These are phyloP conservation scores for Dendrocalamus latiflorus DNA, from an alignment of 202 grass and related monocot genomes.

Conservation along the genomic window DNA sequence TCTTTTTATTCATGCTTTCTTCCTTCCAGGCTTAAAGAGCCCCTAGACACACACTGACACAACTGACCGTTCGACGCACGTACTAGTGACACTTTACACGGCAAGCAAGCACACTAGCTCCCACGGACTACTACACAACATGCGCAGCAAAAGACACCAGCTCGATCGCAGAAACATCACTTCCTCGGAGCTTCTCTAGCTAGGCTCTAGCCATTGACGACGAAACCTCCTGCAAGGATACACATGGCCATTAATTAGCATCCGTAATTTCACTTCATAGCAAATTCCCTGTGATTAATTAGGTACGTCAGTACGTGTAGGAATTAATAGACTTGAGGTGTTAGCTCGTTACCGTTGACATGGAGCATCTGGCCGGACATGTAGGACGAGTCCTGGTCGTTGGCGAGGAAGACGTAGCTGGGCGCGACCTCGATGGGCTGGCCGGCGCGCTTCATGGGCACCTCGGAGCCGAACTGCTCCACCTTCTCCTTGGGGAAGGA, in stretches of 20 bases:
- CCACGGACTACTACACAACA: neutral
- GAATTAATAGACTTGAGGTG: too few species aligned
- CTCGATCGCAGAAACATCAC: too few species aligned
- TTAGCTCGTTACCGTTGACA: slow-evolving; percentile 54
- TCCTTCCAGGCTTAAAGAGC: too few species aligned
- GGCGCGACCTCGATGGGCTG: slow-evolving; percentile 76
- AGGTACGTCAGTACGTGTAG: too few species aligned
- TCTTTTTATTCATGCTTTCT: too few species aligned
- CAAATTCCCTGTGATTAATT: neutral
- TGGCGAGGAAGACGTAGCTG: slow-evolving; percentile 74
- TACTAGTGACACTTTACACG: too few species aligned
- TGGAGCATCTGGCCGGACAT: slow-evolving; percentile 82
- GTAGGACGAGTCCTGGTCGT: slow-evolving; percentile 63
- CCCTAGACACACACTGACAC: too few species aligned
- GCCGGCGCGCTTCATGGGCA: slow-evolving; percentile 62
- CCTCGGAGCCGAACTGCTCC: slow-evolving; percentile 47
- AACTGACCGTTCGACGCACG: too few species aligned
- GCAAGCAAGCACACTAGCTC: too few species aligned
- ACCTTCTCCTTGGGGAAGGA: slow-evolving; percentile 59
- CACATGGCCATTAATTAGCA: neutral
- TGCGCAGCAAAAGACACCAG: too few species aligned
- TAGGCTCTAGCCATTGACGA: slow-evolving; percentile 45
- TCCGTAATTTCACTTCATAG: too few species aligned
- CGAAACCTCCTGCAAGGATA: slow-evolving; percentile 30
- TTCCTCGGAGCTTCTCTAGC: neutral